These are phyloP conservation scores for Haplosporangium sp. DNA, from an alignment of 371 early-diverging fungal genomes.

Conservation along the genomic window DNA sequence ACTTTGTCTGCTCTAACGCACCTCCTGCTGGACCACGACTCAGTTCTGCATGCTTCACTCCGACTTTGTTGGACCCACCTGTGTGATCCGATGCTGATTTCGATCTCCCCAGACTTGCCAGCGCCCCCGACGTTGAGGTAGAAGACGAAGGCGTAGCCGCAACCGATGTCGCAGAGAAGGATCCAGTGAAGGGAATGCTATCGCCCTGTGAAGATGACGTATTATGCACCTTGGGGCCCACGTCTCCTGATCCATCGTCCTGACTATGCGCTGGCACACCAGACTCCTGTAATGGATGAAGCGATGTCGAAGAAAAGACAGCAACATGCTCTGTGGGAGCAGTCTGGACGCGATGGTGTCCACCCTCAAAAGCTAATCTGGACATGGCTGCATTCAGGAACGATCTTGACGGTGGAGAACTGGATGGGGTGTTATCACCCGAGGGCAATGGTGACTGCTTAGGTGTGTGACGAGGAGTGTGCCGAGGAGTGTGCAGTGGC, in stretches of 20 bases:
- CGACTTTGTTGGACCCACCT: conserved; percentile 17
- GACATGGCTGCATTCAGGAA: conserved; percentile 19
- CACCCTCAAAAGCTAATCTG: conserved; percentile 39
- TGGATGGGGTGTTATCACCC: conserved; percentile 53
- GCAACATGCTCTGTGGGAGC: conserved; percentile 53
- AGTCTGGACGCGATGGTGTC: conserved; percentile 52
- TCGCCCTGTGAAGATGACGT: conserved; percentile 1
- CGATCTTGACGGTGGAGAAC: conserved; percentile 46
- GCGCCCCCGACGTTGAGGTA: conserved; percentile 8
- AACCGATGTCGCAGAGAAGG: neutral
- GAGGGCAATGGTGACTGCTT: conserved; percentile 45
- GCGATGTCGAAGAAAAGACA: conserved; percentile 32
- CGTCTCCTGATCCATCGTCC: conserved; percentile 40
- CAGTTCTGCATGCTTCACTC: conserved; percentile 47
- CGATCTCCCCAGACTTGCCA: conserved; percentile 39
- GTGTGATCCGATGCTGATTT: conserved; percentile 50
- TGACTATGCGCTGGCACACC: conserved; percentile 31
- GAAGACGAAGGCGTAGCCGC: conserved; percentile 11
- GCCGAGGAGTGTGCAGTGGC: conserved; percentile 42
- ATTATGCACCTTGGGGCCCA: conserved; percentile 18
- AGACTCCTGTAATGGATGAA: conserved; percentile 42
- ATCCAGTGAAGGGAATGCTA: neutral
- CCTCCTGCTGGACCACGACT: conserved; percentile 46
- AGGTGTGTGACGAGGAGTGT: conserved; percentile 51
- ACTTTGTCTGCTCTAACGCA: conserved; percentile 54